Conservation (phyloP, 2,329 filamentous ascomycete species). For the Fusarium longipes region DNA sequence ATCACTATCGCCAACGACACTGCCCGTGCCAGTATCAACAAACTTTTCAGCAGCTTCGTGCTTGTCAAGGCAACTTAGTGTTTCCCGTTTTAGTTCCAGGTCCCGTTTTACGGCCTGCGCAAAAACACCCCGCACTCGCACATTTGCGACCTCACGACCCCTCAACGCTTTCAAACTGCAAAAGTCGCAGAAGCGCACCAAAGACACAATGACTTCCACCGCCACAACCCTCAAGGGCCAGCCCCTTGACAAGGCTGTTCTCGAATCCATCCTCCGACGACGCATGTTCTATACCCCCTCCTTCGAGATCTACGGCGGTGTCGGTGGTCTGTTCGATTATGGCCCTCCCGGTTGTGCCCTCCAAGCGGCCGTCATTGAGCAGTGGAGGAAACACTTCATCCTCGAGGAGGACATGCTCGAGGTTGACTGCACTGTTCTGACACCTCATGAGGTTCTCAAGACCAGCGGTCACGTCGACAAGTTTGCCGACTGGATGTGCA, state of each 20-base stretch:
- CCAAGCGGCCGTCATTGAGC: conserved; percentile 86
- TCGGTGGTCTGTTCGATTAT: conserved; percentile 92
- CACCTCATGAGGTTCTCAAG: conserved; percentile 92
- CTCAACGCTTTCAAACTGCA: conserved; percentile 47
- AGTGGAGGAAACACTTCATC: conserved; percentile 94
- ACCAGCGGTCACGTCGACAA: conserved; percentile 97
- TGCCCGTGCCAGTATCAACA: conserved; percentile 9
- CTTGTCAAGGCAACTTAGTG: conserved; percentile 37
- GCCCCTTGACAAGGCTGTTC: conserved; percentile 82
- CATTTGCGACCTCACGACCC: conserved; percentile 47
- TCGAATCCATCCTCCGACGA: conserved; percentile 88
- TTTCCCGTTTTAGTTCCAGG: conserved; percentile 24
- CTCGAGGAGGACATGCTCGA: conserved; percentile 95
- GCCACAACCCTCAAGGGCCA: conserved; percentile 87
- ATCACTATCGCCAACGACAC: conserved; percentile 34
- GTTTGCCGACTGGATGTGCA: conserved; percentile 99
- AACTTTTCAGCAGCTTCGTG: conserved; percentile 24
- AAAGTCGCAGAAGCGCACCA: conserved; percentile 43
- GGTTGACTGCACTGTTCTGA: conserved; percentile 93
- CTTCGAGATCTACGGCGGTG: conserved; percentile 94
- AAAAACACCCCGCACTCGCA: conserved; percentile 44
- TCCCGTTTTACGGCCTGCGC: conserved; percentile 42
- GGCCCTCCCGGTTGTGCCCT: conserved; percentile 88
- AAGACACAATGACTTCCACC: conserved; percentile 58
- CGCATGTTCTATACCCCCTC: conserved; percentile 95